These are phyloP conservation scores for Kentomonas sorsogonicus DNA, from an alignment of 208 protist genomes.

Conservation along the genomic window DNA sequence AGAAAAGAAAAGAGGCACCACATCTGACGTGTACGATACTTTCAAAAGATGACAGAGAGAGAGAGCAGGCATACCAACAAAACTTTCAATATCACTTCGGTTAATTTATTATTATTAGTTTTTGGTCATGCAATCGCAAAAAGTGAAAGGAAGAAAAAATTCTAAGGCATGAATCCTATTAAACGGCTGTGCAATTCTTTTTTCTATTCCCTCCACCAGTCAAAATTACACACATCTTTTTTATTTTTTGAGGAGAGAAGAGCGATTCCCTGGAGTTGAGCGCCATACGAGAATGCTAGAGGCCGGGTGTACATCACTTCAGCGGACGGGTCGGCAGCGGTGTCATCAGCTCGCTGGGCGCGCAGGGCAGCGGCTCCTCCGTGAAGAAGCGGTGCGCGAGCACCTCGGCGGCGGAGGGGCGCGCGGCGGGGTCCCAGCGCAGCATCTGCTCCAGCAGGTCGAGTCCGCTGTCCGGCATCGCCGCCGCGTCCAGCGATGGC, in stretches of 20 bases:
- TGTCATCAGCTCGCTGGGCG: conserved; percentile 47
- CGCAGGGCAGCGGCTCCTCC: conserved; percentile 58
- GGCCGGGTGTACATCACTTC: too few species aligned
- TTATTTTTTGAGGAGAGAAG: too few species aligned
- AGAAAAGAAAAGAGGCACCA: not conserved
- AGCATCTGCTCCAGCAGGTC: conserved; percentile 71
- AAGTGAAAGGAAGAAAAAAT: too few species aligned
- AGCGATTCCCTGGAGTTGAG: too few species aligned
- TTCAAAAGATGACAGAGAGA: too few species aligned
- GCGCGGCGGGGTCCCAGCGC: conserved; percentile 68
- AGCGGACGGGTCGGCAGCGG: conserved; percentile 43
- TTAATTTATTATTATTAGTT: not conserved
- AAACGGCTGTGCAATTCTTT: too few species aligned
- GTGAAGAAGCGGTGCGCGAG: conserved; percentile 81
- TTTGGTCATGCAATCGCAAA: not conserved
- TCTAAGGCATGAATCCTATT: too few species aligned
- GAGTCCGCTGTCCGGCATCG: conserved; percentile 42
- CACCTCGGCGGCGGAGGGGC: conserved; percentile 62
- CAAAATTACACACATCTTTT: too few species aligned
- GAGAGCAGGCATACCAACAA: too few species aligned
- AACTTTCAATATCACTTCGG: too few species aligned
- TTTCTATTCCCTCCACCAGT: conserved; percentile 2
- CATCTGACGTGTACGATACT: not conserved
- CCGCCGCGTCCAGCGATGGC: conserved; percentile 4
- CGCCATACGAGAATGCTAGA: too few species aligned